Base-by-base conservation (phyloP, 1,284 basidiomycete genomes). In the Pseudozyma flocculosa region DNA sequence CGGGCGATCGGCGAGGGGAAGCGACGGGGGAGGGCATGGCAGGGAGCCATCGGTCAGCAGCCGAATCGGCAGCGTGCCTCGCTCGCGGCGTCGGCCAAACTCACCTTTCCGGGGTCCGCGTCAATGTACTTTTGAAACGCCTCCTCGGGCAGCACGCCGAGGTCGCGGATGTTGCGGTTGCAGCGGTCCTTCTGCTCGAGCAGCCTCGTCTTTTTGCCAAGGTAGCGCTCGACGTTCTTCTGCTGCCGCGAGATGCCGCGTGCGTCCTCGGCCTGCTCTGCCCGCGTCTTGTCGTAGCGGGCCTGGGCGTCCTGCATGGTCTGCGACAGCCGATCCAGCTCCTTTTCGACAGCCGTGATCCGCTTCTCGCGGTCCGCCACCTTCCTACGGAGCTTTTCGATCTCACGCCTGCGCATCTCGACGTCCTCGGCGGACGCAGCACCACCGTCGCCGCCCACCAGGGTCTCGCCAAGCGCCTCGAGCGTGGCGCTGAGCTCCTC, bases 81-180 rank as follows among this genome's bases (percentile, higher is more conserved):
- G n/a, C n/a, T n/a, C n/a, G n/a, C n/a, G n/a, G n/a, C 53, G 49
- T 92, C 91, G 79, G 4, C 32, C 4, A 5, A 8, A 34, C 32
- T 17, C 32, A 34, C 32, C 32, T 86, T 84, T 68, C 96, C 92
- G 11, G 88, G 82, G n/a, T 69, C 70, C 53, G 89, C 87, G 50
- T 84, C 86, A 13, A 86, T 88, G 76, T 96, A 96, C 80, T 94
- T 96, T 73, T 91, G 87, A 73, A 94, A 98, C 0, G 95, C 94
- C 78, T 98, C 95, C 76, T 97, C 92, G 0, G 95, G 94, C 22
- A 98, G 80, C 1, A 96, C 92, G 46, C 95, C 95, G 10, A 99
- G 84, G 73, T 98, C 94, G 54, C 94, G 87, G 68, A 98, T 95
- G 73, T 89, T 92, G 62, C 89, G 85, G 75, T 90, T 92, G 76